Base-by-base conservation (phyloP, 1,284 basidiomycete species). In the Trichosporon sp. region DNA sequence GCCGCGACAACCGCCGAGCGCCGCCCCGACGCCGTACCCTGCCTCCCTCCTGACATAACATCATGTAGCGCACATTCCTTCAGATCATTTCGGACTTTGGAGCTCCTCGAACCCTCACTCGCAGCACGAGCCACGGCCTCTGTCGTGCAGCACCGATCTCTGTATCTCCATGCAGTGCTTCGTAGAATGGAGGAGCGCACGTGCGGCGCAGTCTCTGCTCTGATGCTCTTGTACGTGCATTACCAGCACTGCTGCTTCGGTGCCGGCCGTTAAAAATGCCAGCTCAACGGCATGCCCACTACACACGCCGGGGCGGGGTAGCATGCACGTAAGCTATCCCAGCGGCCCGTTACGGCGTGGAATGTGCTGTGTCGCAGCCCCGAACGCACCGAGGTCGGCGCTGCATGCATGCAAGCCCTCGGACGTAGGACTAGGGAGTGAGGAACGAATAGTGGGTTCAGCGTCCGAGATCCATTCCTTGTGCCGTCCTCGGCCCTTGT, bases 361-460 rank as follows among this genome's bases (percentile, higher is more conserved):
- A 21, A 54, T 54, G 51, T 11, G 19, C 19, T 19, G 51, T 10
- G 7, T 46, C 7, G 43, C 43, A 16, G 16, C 14, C 35, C 35
- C 35, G 35, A 37, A 37, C 35, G 35, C 46, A 48, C 46, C 46
- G 46, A 16, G 46, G 19, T 19, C 46, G 46, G 46, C 14, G 51
- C 16, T 51, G 48, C 19, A 54, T 54, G 51, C 51, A 54, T 54
- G 19, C 51, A 21, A n/a, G 43, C 10, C 38, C 16, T 48, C 46
- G 46, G 46, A 19, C 46, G 8, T 19, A 19, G 46, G 46, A 19
- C 46, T n/a, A 12, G 38, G 37, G 38, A 40, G 43, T 26, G 51
- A 54, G 51, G 51, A 26, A 54, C 21, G 51, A 54, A 54, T 21
- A 54, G 51, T 54, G 51, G 51, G 51, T 6, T 16, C 51, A 54